A percentile compares a stretch with the other conserved stretches of the same genome.
Conservation (phyloP, 805 yeast genomes). For the Wickerhamomyces mucosus region DNA sequence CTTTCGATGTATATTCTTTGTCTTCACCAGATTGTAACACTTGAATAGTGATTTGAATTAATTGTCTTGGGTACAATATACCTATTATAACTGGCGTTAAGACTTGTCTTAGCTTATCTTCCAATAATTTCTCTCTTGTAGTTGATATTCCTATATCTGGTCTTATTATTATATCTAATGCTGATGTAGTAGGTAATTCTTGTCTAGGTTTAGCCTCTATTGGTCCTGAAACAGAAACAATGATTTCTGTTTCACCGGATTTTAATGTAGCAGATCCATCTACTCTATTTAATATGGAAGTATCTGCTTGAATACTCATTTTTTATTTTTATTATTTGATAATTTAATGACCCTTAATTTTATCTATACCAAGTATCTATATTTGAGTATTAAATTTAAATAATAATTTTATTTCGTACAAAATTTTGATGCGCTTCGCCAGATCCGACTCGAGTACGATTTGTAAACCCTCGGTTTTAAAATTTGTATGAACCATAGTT, state of each 20-base stretch:
- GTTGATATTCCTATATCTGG: slow-evolving; percentile 72
- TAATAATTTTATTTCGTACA: too few species aligned
- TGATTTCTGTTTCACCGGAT: slow-evolving; percentile 43
- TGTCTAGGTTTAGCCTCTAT: slow-evolving; percentile 76
- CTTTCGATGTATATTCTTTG: slow-evolving; percentile 19
- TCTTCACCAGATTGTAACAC: slow-evolving; percentile 44
- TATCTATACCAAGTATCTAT: too few species aligned
- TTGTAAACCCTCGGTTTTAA: too few species aligned
- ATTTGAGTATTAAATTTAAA: too few species aligned
- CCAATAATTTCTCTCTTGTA: slow-evolving; percentile 68
- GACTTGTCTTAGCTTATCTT: slow-evolving; percentile 57
- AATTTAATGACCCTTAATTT: too few species aligned
- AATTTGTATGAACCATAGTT: too few species aligned
- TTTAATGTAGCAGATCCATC: slow-evolving; percentile 72
- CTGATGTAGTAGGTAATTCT: slow-evolving; percentile 71
- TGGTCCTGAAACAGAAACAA: slow-evolving; percentile 85
- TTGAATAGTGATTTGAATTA: slow-evolving; percentile 62
- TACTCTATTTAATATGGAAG: slow-evolving; percentile 38
- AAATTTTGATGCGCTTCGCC: too few species aligned
- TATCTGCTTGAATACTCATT: slow-evolving; percentile 10
- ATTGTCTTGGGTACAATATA: slow-evolving; percentile 67
- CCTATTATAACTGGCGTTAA: slow-evolving; percentile 52
- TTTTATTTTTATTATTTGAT: too few species aligned
- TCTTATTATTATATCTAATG: slow-evolving; percentile 67
- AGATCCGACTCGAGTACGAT: too few species aligned